phyloP scores from a whole-genome alignment of 2,329 filamentous ascomycete species.

The Sporothrix brunneoviolacea region DNA sequence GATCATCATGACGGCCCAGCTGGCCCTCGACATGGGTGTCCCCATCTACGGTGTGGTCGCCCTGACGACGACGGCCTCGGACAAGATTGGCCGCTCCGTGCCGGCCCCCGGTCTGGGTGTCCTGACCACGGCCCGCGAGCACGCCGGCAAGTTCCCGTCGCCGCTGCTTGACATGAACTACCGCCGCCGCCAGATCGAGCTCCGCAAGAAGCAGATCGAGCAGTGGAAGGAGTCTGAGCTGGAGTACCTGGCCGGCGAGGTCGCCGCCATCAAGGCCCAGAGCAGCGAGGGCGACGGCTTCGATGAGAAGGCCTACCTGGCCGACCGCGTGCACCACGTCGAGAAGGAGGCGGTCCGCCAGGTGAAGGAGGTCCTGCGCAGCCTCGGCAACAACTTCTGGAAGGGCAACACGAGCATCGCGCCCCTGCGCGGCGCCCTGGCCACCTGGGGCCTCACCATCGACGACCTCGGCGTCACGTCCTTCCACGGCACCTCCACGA shows the following conservation, averaged over 20 bases:
- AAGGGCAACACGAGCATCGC: slow-evolving; percentile 90
- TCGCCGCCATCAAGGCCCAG: slow-evolving; percentile 82
- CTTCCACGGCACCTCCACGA: slow-evolving; percentile 97
- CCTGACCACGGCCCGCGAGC: slow-evolving; percentile 88
- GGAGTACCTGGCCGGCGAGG: slow-evolving; percentile 86
- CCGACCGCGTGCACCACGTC: slow-evolving; percentile 79
- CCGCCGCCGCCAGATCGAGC: slow-evolving; percentile 87
- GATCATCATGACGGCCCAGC: slow-evolving; percentile 94
- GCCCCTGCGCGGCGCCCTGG: slow-evolving; percentile 88
- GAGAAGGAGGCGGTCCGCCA: slow-evolving; percentile 82
- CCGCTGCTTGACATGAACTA: slow-evolving; percentile 97
- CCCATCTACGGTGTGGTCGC: slow-evolving; percentile 94
- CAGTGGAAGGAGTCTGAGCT: slow-evolving; percentile 95
- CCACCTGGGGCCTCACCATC: slow-evolving; percentile 95
- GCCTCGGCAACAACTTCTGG: slow-evolving; percentile 98
- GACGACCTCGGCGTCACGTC: slow-evolving; percentile 93
- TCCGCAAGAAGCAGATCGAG: slow-evolving; percentile 89
- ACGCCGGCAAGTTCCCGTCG: slow-evolving; percentile 85
- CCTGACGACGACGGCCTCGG: slow-evolving; percentile 89
- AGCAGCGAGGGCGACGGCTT: slow-evolving; percentile 56
- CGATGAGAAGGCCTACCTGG: slow-evolving; percentile 75
- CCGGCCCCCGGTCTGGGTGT: slow-evolving; percentile 96
- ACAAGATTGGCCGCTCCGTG: slow-evolving; percentile 98
- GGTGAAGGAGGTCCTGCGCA: slow-evolving; percentile 86
- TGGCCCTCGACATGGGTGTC: slow-evolving; percentile 96